Base-by-base conservation (phyloP, 495 filamentous ascomycete species). In the Podospora anserina region DNA sequence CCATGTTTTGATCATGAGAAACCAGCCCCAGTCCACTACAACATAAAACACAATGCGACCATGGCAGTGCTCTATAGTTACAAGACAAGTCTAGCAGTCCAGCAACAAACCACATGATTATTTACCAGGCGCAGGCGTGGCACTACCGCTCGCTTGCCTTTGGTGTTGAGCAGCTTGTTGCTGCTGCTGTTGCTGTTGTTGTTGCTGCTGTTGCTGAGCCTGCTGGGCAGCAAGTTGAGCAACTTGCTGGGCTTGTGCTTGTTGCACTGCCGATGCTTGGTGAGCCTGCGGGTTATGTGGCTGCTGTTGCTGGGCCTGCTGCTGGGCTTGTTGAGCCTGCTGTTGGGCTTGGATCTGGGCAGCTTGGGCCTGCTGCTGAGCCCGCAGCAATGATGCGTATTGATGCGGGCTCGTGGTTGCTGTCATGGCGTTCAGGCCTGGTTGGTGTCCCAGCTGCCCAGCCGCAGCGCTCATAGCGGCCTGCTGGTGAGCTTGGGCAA, bases 371-470 rank as follows among this genome's bases (percentile, higher is more conserved):
- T 82, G 80, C 66, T 93, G 90, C 67, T 91, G 89, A 30, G 88
- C 87, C 60, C 91, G 84, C 74, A 92, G 86, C 72, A 91, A 87
- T 56, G 89, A 88, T 20, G 90, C 90, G 74, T 90, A 93, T 26
- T 90, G 85, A 67, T 92, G 89, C 6, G 89, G 88, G 61, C 80
- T 78, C 9, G 70, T 74, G 39, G 75, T 76, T 18, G 69, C 59
- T 15, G 69, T 70, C 74, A 74, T 78, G 64, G 68, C 71, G 55
- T 74, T 75, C 39, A 49, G 13, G 15, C 39, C 39, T 70, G 69
- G 58, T 56, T 76, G 73, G 32, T 74, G 74, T 54, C 56, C 67
- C 58, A 77, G 72, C 32, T 76, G 81, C 16, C 89, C 89, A 11
- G 70, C 64, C 19, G 64, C 64, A 39, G 56, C 64, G 30, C 59